Base-by-base conservation (phyloP, 176 grass and related monocot species). In the Cenchrus fungigraminus region DNA sequence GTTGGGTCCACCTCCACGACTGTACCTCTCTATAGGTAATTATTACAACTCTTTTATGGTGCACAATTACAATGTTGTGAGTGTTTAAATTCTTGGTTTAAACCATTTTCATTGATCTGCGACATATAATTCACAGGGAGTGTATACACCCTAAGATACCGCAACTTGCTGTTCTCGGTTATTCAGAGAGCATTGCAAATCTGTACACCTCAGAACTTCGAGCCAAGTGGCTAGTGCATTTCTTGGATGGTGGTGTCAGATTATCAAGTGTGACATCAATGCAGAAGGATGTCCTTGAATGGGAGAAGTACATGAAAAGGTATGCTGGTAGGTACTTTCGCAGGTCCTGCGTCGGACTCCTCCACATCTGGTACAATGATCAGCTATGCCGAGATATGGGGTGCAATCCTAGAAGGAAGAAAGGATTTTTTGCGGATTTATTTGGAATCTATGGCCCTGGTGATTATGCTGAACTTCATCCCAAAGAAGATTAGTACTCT, bases 281-380 rank as follows among this genome's bases (percentile, higher is more conserved):
- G 90, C 73, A 86, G 61, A 77, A 78, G 49, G 78, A 92, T 86
- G 50, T 90, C 4, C 47, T 83, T 32, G 68, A 90, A 79, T 90
- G 84, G 90, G 87, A 92, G 81, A 92, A 92, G 29, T 90, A 45
- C 63, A 95, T 92, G 87, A 90, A 88, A 59, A 80, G 85, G 0
- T 92, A 92, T 51, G 85, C 79, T 74, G 19, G 78, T 0, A 45
- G 46, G 8, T 81, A 95, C 79, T 94, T 92, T 31, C 84, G 85
- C 9, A 84, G 85, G 32, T 92, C 90, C 0, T 77, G 90, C 12
- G 49, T 95, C 4, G 84, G 84, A 0, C 34, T 84, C 11, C 78
- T 90, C 40, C 81, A 88, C 65, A 92, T 45, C 40, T 92, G 90
- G 85, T 90, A 92, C 74, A 92, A 88, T 56, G 93, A 95, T 83